Evolutionary conservation across 2,329 filamentous ascomycete genomes (phyloP).

Genomic region (Botrytis galanthina): DNA sequence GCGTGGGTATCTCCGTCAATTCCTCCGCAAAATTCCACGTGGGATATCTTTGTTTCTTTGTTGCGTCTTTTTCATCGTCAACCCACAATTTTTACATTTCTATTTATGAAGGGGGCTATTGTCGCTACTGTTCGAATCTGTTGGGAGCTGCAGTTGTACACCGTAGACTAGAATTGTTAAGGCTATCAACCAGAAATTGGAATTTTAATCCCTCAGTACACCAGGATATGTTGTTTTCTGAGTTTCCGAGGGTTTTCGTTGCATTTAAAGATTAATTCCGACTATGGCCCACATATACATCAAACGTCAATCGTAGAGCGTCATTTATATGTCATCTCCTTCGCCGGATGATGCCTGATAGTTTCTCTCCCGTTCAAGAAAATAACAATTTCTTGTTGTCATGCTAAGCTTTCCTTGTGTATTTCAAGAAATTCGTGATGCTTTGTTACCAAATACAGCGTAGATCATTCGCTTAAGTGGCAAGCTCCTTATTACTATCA

Average conservation of each 20-base stretch:
- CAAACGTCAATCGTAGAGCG: not conserved
- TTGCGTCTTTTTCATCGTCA: not conserved
- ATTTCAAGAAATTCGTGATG: not conserved
- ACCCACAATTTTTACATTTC: not conserved
- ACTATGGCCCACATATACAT: not conserved
- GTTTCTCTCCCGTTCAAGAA: not conserved
- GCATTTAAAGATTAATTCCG: not conserved
- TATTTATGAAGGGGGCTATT: not conserved
- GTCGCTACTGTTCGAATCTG: not conserved
- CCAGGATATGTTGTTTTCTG: not conserved
- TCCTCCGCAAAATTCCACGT: not conserved
- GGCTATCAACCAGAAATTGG: not conserved
- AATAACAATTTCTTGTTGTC: not conserved
- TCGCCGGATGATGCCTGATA: no score
- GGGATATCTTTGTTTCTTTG: not conserved
- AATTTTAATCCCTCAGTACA: no score
- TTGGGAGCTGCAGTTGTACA: not conserved
- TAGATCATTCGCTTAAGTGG: not conserved
- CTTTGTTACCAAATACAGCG: not conserved
- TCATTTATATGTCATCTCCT: not conserved
- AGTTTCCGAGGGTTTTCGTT: no score
- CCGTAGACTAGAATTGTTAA: not conserved
- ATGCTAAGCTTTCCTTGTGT: not conserved
- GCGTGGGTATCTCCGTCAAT: not conserved
- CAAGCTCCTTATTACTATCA: not conserved